phyloP scores from a whole-genome alignment of 768 basidiomycete genomes.

The Mycena kentingensis region DNA sequence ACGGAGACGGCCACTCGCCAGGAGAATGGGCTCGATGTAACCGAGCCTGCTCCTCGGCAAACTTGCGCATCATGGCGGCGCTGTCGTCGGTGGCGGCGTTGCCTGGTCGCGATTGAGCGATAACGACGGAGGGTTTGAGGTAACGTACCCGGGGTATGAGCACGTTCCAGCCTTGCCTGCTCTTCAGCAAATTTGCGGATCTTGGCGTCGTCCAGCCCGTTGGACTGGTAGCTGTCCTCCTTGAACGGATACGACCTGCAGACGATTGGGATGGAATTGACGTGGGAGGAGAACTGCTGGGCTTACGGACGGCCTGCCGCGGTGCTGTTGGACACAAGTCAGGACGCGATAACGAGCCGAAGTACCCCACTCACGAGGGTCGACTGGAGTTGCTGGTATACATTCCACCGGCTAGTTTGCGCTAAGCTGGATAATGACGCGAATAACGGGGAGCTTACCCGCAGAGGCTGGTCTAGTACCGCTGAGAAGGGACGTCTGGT shows the following conservation, averaged over 20 bases:
- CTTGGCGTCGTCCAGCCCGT: slow-evolving; percentile 16
- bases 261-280: background rate
- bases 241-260: slow-evolving; percentile 12
- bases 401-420: slow-evolving; percentile 4
- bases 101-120: background rate
- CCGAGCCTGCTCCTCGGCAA: slow-evolving; percentile 23
- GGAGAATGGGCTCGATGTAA: slow-evolving; percentile 19
- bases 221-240: slow-evolving; percentile 5
- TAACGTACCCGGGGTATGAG: slow-evolving; percentile 15
- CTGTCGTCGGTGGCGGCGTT: slow-evolving; percentile 4
- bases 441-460: background rate
- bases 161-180: slow-evolving; percentile 19
- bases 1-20: background rate
- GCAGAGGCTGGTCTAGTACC: slow-evolving; percentile 12
- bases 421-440: background rate
- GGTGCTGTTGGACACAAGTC: slow-evolving; percentile 2
- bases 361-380: background rate
- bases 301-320: slow-evolving; percentile 15
- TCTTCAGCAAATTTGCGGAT: slow-evolving; percentile 22
- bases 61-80: slow-evolving; percentile 10
- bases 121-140: background rate
- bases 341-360: background rate
- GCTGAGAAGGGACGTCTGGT: slow-evolving; percentile 13
- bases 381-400: slow-evolving; percentile 11
- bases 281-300: background rate